These are phyloP conservation scores for Omphalotus guepiniiformis DNA, from an alignment of 768 basidiomycete genomes.

Conservation along the genomic window DNA sequence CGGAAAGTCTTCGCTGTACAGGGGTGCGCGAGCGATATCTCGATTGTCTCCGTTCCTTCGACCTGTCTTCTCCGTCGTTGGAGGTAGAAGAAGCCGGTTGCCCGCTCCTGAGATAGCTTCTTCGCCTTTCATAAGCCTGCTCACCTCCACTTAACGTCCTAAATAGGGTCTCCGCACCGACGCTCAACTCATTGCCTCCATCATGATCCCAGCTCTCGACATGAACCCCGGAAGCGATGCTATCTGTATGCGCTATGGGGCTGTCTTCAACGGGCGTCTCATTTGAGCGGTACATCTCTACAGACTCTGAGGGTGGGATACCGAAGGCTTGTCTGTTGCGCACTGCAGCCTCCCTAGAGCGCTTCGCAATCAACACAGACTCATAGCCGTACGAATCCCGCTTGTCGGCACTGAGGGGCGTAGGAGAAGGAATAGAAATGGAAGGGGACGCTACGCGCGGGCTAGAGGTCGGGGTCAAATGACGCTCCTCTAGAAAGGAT, in stretches of 20 bases:
- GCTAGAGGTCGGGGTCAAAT: too few relatives aligned
- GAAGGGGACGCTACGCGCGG: too few relatives aligned
- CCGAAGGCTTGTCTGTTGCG: slow-evolving; percentile 50
- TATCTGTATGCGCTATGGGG: slow-evolving; percentile 16
- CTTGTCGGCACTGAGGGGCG: background rate
- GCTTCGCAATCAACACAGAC: slow-evolving; percentile 18
- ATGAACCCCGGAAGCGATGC: slow-evolving; percentile 20
- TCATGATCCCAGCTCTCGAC: slow-evolving; percentile 3
- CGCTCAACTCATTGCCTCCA: slow-evolving; percentile 22
- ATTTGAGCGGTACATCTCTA: slow-evolving; percentile 17
- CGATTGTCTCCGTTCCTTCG: background rate
- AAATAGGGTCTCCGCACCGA: slow-evolving; percentile 47
- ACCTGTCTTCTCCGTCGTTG: background rate
- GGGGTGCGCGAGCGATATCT: slow-evolving; percentile 2
- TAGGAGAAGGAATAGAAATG: too few relatives aligned
- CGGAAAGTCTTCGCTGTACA: background rate
- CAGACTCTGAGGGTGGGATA: slow-evolving; percentile 35
- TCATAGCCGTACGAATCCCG: slow-evolving; percentile 8
- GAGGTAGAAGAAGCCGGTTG: background rate
- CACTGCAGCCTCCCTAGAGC: slow-evolving; percentile 31
- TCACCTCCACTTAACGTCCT: slow-evolving; percentile 30
- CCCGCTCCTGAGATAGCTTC: background rate
- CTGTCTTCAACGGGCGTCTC: background rate
- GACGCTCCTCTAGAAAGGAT: too few relatives aligned
- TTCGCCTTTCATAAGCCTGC: slow-evolving; percentile 9